Percentiles rank a stretch among this genome's conserved stretches.
Conservation (phyloP, 805 yeast genomes). For the Saturnispora silvae region DNA sequence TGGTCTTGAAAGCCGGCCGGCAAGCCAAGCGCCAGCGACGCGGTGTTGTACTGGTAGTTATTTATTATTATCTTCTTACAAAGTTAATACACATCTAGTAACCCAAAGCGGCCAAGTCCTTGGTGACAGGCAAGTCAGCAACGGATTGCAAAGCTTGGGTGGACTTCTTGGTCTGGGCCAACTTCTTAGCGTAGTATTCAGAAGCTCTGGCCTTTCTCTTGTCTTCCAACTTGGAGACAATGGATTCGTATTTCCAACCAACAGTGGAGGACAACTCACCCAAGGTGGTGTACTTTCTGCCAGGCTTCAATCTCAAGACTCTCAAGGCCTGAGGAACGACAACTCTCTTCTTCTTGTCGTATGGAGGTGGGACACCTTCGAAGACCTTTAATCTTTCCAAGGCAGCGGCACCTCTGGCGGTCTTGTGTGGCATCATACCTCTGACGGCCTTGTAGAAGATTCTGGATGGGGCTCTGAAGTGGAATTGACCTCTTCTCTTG, state of each 20-base stretch:
- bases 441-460: conserved; percentile 99
- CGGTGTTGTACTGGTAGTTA: too few species aligned
- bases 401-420: conserved; percentile 99
- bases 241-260: conserved; percentile 99
- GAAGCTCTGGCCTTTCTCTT: conserved; percentile 98
- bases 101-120: conserved; percentile 94
- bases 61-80: not conserved
- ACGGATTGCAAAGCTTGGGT: conserved; percentile 76
- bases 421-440: conserved; percentile 99
- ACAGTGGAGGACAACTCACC: conserved; percentile 94
- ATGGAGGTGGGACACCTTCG: conserved; percentile 99
- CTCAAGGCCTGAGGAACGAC: conserved; percentile 99
- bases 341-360: conserved; percentile 99
- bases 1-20: too few species aligned
- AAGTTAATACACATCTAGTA: conserved; percentile 48
- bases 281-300: conserved; percentile 98
- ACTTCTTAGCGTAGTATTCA: conserved; percentile 98
- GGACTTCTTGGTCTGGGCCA: conserved; percentile 88
- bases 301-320: conserved; percentile 97
- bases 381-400: conserved; percentile 98
- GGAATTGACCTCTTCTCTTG: conserved; percentile 99
- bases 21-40: too few species aligned
- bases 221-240: conserved; percentile 96
- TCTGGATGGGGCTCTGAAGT: conserved; percentile 99
- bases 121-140: conserved; percentile 83